Evolutionary conservation across 2,329 filamentous ascomycete species (phyloP).

Genomic region (Thielaviopsis populi): DNA sequence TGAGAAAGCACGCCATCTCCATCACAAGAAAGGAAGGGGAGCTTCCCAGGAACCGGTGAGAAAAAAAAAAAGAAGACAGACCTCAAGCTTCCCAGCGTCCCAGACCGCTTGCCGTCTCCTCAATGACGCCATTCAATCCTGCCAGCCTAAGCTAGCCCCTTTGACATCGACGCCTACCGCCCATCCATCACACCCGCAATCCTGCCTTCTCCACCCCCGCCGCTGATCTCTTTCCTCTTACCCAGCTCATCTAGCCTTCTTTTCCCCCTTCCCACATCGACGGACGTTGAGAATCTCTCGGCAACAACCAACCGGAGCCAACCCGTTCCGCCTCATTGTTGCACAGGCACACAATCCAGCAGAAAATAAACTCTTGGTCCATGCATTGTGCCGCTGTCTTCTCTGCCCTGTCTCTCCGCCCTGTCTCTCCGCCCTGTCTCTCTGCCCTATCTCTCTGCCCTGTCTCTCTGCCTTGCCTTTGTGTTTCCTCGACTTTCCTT

Average conservation of each 20-base stretch:
- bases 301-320: neutral
- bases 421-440: neutral
- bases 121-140: slow-evolving; percentile 9
- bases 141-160: neutral
- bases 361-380: slow-evolving; percentile 5
- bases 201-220: neutral
- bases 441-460: neutral
- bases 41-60: no score
- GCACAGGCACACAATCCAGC: neutral
- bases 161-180: neutral
- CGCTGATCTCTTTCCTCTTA: neutral
- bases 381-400: neutral
- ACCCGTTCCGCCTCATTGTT: neutral
- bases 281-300: slow-evolving; percentile 8
- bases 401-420: neutral
- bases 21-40: no score
- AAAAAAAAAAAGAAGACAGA: neutral
- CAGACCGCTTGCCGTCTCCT: neutral
- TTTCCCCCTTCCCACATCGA: neutral
- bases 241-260: neutral
- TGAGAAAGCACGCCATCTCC: neutral
- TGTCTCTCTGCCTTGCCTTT: no score
- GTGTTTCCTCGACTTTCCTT: no score
- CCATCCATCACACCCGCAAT: neutral
- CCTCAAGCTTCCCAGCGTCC: neutral